Conservation (phyloP, 2,329 filamentous ascomycete genomes). For the Didymella segeticola region DNA sequence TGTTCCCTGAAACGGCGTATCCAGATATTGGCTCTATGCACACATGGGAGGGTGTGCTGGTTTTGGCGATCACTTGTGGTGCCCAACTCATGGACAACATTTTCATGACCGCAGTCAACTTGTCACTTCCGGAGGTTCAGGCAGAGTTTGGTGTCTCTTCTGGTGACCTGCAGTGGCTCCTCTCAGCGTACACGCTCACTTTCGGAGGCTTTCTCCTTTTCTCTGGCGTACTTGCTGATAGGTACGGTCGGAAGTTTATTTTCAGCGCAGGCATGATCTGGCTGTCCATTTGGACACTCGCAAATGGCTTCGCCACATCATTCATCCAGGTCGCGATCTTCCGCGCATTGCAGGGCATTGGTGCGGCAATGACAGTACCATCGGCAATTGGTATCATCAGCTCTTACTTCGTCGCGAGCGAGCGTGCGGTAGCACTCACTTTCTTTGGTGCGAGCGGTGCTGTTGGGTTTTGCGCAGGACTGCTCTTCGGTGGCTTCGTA, state of each 20-base stretch:
- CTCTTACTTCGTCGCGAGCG: conserved; percentile 13
- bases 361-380: conserved; percentile 13
- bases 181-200: conserved; percentile 13
- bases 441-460: conserved; percentile 17
- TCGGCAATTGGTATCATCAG: conserved; percentile 17
- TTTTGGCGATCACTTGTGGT: conserved; percentile 7
- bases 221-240: conserved; percentile 9
- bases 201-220: conserved; percentile 14
- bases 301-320: conserved; percentile 9
- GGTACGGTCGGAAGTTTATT: conserved; percentile 7
- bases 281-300: conserved; percentile 14
- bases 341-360: conserved; percentile 12
- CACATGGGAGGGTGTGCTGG: conserved; percentile 11
- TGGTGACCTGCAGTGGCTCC: conserved; percentile 12
- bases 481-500: conserved; percentile 14
- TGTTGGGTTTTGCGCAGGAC: conserved; percentile 9
- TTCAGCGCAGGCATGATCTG: conserved; percentile 13
- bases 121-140: conserved; percentile 15
- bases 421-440: conserved; percentile 9
- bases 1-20: conserved; percentile 15
- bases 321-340: conserved; percentile 16
- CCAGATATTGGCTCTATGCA: conserved; percentile 13
- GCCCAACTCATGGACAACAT: conserved; percentile 16
- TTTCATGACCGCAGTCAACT: conserved; percentile 15
- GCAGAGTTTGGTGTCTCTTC: conserved; percentile 11